Percentiles rank a stretch among this genome's conserved stretches.
These are phyloP conservation scores for Apophysomyces elegans DNA, from an alignment of 371 early-diverging fungal species.

Conservation along the genomic window DNA sequence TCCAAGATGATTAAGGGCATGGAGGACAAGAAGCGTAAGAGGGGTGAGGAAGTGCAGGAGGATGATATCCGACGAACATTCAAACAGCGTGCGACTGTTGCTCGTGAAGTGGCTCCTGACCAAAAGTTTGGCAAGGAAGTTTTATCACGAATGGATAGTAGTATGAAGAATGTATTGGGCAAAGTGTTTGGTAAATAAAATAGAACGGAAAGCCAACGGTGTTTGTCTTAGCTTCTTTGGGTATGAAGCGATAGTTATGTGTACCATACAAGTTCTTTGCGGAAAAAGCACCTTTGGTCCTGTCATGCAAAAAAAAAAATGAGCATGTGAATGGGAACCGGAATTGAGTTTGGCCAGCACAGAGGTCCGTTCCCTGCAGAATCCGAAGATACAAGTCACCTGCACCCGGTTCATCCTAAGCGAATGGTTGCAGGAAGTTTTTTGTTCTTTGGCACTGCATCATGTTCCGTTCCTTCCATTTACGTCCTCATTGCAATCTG, in stretches of 20 bases:
- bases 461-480: not conserved
- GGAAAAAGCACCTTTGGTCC: no score
- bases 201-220: not conserved
- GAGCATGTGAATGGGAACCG: no score
- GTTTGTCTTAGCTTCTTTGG: no score
- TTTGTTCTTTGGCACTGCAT: not conserved
- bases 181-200: constrained; percentile 44
- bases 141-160: constrained; percentile 27
- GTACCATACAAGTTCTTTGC: no score
- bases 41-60: constrained; percentile 31
- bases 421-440: no score
- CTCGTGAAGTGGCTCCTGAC: constrained; percentile 36
- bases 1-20: constrained; percentile 85
- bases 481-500: not conserved
- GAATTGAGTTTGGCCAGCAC: no score
- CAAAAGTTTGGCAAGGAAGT: constrained; percentile 28
- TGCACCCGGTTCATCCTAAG: no score
- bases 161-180: constrained; percentile 43
- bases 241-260: no score
- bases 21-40: constrained; percentile 65
- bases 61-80: constrained; percentile 62
- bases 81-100: constrained; percentile 60
- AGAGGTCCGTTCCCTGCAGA: no score
- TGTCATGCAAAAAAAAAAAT: no score
- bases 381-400: no score